Conservation (phyloP, 495 filamentous ascomycete species). For the Aspergillus cavernicola region DNA sequence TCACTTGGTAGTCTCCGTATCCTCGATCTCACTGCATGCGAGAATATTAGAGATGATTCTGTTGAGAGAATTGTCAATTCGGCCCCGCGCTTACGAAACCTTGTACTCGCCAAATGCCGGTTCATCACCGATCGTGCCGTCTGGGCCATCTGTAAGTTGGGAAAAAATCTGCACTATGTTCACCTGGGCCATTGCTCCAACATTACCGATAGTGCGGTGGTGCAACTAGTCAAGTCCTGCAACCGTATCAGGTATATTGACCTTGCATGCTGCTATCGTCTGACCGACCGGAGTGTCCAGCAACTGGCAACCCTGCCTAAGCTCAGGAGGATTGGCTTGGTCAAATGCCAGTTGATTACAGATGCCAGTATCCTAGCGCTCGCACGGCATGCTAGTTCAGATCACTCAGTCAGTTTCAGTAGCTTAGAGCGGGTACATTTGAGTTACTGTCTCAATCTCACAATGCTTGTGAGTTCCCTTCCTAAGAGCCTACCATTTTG, state of each 20-base stretch:
- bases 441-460: constrained; percentile 87
- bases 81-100: constrained; percentile 84
- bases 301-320: constrained; percentile 86
- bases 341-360: constrained; percentile 89
- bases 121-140: constrained; percentile 89
- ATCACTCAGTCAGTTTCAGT: constrained; percentile 49
- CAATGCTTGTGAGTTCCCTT: constrained; percentile 63
- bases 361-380: constrained; percentile 83
- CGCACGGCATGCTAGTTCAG: constrained; percentile 52
- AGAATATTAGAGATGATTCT: constrained; percentile 75
- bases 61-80: constrained; percentile 81
- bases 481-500: too few species aligned
- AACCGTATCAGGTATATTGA: constrained; percentile 98
- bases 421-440: constrained; percentile 89
- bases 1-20: constrained; percentile 86
- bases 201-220: constrained; percentile 84
- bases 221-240: constrained; percentile 75
- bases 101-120: constrained; percentile 91
- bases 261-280: constrained; percentile 84
- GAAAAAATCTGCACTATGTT: constrained; percentile 94
- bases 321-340: constrained; percentile 86
- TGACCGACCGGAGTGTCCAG: constrained; percentile 85
- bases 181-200: constrained; percentile 91
- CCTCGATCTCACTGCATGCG: constrained; percentile 87
- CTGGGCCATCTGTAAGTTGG: constrained; percentile 77